phyloP scores from a whole-genome alignment of 176 grass and related monocot genomes.

The Dendrocalamus sinicus region DNA sequence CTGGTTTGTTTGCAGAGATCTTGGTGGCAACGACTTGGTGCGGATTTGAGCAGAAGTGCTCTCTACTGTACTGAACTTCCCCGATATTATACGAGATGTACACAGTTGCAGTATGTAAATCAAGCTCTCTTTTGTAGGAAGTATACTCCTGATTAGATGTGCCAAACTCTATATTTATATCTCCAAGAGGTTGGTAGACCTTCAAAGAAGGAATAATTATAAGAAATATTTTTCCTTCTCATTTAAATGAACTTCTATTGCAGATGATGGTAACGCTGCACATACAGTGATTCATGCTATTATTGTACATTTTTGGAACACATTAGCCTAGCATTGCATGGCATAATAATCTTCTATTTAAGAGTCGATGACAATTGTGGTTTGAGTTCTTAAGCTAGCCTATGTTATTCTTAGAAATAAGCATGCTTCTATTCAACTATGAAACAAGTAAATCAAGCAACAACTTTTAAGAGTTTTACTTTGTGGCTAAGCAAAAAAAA shows the following conservation, averaged over 20 bases:
- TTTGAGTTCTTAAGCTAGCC: background rate
- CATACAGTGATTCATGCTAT: background rate
- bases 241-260: constrained; percentile 23
- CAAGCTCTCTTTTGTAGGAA: constrained; percentile 76
- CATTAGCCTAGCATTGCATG: background rate
- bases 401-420: constrained; percentile 4
- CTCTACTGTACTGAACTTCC: constrained; percentile 63
- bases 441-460: background rate
- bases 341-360: background rate
- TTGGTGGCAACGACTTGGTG: constrained; percentile 67
- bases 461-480: background rate
- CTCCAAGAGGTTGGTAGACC: constrained; percentile 83
- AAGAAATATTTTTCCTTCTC: background rate
- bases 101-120: constrained; percentile 61
- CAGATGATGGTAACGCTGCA: constrained; percentile 5
- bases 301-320: background rate
- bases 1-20: constrained; percentile 63
- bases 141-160: constrained; percentile 28
- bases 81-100: constrained; percentile 55
- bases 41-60: constrained; percentile 76
- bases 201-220: constrained; percentile 39
- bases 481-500: background rate
- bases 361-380: background rate
- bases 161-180: constrained; percentile 66
- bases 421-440: background rate